Conservation (phyloP, 2,329 filamentous ascomycete genomes). For the Colletotrichum sp. region DNA sequence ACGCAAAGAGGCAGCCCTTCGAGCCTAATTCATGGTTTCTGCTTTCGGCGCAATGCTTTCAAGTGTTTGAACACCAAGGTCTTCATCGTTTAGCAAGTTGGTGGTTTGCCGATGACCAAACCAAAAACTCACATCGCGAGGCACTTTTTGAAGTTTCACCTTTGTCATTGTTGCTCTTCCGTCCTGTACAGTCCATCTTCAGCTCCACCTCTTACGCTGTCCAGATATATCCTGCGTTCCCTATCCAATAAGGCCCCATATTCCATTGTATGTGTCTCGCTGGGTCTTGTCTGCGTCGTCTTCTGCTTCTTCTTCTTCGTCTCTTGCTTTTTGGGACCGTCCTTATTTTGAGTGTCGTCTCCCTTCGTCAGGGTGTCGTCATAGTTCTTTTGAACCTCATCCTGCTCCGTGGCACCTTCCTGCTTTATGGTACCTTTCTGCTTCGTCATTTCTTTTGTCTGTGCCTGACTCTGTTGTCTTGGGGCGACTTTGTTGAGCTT, state of each 20-base stretch:
- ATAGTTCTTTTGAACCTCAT: fast-evolving
- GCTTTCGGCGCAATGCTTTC: fast-evolving
- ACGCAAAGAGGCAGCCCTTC: neutral
- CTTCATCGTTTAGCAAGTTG: fast-evolving
- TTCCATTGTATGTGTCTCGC: too few species aligned
- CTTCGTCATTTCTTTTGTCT: neutral
- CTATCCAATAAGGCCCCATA: too few species aligned
- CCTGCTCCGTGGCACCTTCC: neutral
- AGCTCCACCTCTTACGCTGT: neutral
- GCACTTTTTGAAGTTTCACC: neutral
- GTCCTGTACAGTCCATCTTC: neutral
- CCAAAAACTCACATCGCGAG: neutral
- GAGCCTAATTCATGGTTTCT: fast-evolving
- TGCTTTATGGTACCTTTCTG: neutral
- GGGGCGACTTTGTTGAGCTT: neutral
- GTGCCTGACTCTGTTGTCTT: neutral
- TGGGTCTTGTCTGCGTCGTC: too few species aligned
- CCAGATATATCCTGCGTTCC: too few species aligned
- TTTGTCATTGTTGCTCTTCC: neutral
- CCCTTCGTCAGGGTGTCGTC: too few species aligned
- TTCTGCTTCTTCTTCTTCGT: neutral
- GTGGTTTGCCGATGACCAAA: fast-evolving
- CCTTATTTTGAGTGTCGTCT: too few species aligned
- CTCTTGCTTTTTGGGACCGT: too few species aligned
- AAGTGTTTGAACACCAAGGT: neutral